Conservation (phyloP, 257 asterid species). For the Dorcoceras hygrometricum region DNA sequence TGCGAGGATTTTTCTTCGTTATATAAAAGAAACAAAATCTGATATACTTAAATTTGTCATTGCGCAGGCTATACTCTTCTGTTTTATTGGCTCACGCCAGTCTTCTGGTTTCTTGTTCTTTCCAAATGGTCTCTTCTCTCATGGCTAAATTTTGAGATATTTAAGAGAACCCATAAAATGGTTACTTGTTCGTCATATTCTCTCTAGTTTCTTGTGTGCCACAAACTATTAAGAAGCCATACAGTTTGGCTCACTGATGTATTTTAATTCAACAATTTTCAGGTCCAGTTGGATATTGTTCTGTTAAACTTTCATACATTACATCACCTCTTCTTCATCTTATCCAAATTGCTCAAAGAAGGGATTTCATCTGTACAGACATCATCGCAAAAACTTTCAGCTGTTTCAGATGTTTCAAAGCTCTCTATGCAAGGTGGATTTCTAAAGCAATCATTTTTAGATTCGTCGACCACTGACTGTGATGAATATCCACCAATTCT, state of each 20-base stretch:
- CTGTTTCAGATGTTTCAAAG: constrained; percentile 36
- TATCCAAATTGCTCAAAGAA: constrained; percentile 83
- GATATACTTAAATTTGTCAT: constrained; percentile 7
- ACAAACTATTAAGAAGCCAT: constrained; percentile 21
- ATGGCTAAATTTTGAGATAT: constrained; percentile 8
- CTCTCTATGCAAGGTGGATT: constrained; percentile 80
- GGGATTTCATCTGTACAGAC: constrained; percentile 47
- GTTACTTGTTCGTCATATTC: constrained; percentile 19
- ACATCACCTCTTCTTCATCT: constrained; percentile 87
- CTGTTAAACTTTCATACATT: constrained; percentile 63
- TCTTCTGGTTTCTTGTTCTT: constrained; percentile 8
- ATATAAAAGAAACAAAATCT: background rate
- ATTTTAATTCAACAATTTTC: constrained; percentile 30
- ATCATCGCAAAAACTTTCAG: constrained; percentile 32
- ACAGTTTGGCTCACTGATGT: constrained; percentile 23
- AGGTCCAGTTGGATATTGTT: constrained; percentile 80
- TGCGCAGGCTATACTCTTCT: constrained; percentile 9
- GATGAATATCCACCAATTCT: constrained; percentile 34
- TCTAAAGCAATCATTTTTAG: constrained; percentile 57
- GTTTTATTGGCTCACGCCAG: constrained; percentile 16
- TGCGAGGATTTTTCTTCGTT: constrained; percentile 19
- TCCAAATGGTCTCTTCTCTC: background rate
- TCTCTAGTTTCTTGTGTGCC: constrained; percentile 16
- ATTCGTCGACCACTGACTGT: constrained; percentile 36
- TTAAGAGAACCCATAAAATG: background rate